Base-by-base conservation (phyloP, 345 rosid genomes). In the Draba incana region DNA sequence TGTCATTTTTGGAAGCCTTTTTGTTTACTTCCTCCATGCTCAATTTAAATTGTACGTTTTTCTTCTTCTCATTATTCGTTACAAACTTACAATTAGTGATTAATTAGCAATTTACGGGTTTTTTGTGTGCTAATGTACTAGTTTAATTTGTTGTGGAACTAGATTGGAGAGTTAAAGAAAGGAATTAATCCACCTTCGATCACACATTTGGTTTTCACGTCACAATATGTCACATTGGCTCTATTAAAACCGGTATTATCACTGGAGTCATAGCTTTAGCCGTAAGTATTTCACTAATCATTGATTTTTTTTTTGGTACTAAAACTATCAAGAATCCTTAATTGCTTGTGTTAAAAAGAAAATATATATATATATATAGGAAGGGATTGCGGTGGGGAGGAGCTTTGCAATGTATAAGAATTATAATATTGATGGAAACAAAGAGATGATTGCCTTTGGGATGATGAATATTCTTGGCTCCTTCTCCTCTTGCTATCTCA, bases 341-440 rank as follows among this genome's bases (percentile, higher is more conserved):
- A 41, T 3, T 48, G 44, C 1, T 38, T 47, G 6, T 8, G 11
- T 20, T 20, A 20, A 20, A 20, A 20, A 20, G 1, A 20, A 20
- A 20, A 20, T n/a, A n/a, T n/a, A n/a, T n/a, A n/a, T n/a, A n/a
- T n/a, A 49, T 30, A 48, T 13, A 46, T 87, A 89, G 98, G 98
- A 92, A 82, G 97, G 98, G 24, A 89, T 92, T 70, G 98, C 98
- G 3, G 97, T 92, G 3, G 98, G 98, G 11, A 84, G 97, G 78
- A 92, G 97, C 63, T 92, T 92, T 58, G 86, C 98, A 13, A 81
- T 89, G 98, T 85, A 83, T 78, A 92, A 89, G 84, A 84, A 89
- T 55, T 92, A 92, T 82, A 82, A 88, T 63, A 83, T 92, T 16
- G 97, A 92, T 75, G 97, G 97, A 3, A 89, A 92, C 83, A 92